phyloP scores from a whole-genome alignment of 2,329 filamentous ascomycete species.

The Penicillium sp. region DNA sequence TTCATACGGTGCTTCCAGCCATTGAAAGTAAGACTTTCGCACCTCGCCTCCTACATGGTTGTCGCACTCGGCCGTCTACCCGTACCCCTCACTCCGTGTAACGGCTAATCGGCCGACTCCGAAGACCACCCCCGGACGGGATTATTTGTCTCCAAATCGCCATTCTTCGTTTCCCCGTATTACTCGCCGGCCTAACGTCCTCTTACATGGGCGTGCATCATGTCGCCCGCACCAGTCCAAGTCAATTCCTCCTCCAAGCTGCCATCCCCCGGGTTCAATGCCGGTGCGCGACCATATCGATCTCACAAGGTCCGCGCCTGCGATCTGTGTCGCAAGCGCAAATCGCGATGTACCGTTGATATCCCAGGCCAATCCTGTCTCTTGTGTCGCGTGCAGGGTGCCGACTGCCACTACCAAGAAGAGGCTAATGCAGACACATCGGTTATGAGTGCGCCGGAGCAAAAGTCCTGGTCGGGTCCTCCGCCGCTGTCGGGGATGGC shows the following conservation, averaged over 20 bases:
- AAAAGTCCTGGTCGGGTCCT: slow-evolving; percentile 31
- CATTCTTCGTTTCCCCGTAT: slow-evolving; percentile 4
- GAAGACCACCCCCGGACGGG: slow-evolving; percentile 17
- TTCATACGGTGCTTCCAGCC: neutral
- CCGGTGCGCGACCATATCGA: slow-evolving; percentile 57
- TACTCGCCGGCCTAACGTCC: slow-evolving; percentile 6
- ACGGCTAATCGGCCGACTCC: slow-evolving; percentile 26
- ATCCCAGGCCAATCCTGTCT: slow-evolving; percentile 56
- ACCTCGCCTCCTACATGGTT: slow-evolving; percentile 7
- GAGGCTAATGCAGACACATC: slow-evolving; percentile 31
- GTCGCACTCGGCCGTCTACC: slow-evolving; percentile 18
- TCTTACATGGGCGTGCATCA: slow-evolving; percentile 25
- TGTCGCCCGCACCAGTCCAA: slow-evolving; percentile 35
- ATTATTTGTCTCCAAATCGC: slow-evolving; percentile 17
- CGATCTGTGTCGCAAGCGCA: slow-evolving; percentile 61
- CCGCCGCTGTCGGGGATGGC: slow-evolving; percentile 6
- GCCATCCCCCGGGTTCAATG: slow-evolving; percentile 40
- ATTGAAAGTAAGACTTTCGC: neutral
- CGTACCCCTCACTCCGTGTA: slow-evolving; percentile 24
- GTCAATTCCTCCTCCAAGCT: slow-evolving; percentile 35
- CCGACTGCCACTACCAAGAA: slow-evolving; percentile 59
- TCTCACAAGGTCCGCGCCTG: slow-evolving; percentile 65
- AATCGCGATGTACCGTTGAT: slow-evolving; percentile 63
- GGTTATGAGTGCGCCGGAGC: slow-evolving; percentile 27
- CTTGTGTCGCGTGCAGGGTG: slow-evolving; percentile 60